Base-by-base conservation (phyloP, 2,329 filamentous ascomycete genomes). In the Fusarium citri region DNA sequence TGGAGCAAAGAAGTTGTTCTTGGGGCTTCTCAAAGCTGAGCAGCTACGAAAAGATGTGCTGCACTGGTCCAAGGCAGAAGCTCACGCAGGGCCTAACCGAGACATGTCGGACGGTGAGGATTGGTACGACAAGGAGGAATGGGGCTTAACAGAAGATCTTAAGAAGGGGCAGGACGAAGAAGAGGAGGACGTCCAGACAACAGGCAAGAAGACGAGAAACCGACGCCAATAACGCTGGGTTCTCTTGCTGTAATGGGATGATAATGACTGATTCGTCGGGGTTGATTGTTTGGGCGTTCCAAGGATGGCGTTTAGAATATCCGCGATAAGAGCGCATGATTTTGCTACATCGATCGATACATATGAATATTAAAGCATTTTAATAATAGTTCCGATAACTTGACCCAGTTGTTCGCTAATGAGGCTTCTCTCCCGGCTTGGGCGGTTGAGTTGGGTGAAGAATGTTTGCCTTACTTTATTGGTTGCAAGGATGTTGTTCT, bases 101-200 rank as follows among this genome's bases (percentile, higher is more conserved):
- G 92, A 94, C 78, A 90, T 96, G 90, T 94, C 91, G 53, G 93
- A 97, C 77, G 92, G 92, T 14, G 93, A 97, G 82, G 93, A 97
- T 77, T 97, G 92, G 92, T 94, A 94, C 76, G 93, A 97, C 79
- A 88, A 88, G 75, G 91, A 93, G 55, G 91, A 93, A 80, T 95
- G 92, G 92, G 88, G 87, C 0, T 78, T 96, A 50, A 86, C 88
- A 11, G 91, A 92, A 66, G 90, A 92, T 71, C 81, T 95, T 10
- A 91, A 93, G 78, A 96, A 96, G 81, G 93, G 93, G 0, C 90
- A 92, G 74, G 92, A 94, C 66, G 90, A 92, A 76, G 93, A 95
- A 74, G 93, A 96, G 76, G 92, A 95, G 76, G 92, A 94, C 68
- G 84, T 82, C 64, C 82, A 83, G 67, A 84, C 85, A 68, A 82